Conservation (phyloP, 2,329 filamentous ascomycete species). For the Neurospora crassa region DNA sequence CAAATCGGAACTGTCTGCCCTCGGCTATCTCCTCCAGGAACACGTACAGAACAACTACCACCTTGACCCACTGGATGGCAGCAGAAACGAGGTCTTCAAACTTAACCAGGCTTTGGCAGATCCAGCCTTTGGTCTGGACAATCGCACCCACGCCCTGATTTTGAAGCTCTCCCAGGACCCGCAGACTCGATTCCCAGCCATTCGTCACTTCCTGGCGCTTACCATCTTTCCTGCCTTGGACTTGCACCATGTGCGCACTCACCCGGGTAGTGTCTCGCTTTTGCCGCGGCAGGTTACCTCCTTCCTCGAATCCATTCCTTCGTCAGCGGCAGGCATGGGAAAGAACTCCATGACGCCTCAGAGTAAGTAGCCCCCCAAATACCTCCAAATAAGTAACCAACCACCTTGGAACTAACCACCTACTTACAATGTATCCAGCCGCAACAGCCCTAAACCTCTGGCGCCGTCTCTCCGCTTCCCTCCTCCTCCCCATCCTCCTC, state of each 20-base stretch:
- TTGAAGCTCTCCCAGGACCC: neutral
- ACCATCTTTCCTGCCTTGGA: neutral
- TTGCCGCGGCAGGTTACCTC: neutral
- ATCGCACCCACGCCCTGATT: neutral
- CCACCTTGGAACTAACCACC: neutral
- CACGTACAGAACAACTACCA: constrained; percentile 33
- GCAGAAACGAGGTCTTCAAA: neutral
- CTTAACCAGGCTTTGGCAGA: neutral
- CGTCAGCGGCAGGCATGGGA: neutral
- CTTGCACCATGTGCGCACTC: neutral
- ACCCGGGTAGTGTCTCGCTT: neutral
- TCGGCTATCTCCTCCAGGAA: constrained; percentile 25
- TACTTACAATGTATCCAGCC: neutral
- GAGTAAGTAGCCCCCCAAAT: neutral
- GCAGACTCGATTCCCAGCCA: neutral
- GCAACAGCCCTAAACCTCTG: constrained; percentile 4
- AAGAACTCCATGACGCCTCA: neutral
- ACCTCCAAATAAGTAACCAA: neutral
- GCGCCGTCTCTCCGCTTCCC: constrained; percentile 5
- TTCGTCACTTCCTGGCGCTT: neutral
- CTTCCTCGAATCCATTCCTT: neutral
- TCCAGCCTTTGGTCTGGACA: neutral
- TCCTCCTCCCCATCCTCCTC: constrained; percentile 6
- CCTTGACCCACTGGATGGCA: constrained; percentile 14
- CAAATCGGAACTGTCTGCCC: constrained; percentile 4